phyloP scores from a whole-genome alignment of 805 yeast species.

The Suhomyces kilbournensis region DNA sequence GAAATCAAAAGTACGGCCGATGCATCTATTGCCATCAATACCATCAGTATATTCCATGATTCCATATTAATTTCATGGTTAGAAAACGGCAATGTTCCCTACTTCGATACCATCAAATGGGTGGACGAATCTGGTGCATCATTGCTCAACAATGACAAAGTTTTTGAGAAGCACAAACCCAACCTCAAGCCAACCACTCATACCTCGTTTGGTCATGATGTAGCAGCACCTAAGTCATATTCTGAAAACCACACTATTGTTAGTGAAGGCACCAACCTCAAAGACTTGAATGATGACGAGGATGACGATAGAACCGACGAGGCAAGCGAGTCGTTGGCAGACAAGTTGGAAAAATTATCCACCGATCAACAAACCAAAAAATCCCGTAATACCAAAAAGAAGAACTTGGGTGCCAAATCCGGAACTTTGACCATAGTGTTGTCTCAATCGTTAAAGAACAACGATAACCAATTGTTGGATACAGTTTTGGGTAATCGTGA shows the following conservation, averaged over 20 bases:
- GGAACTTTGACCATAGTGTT: constrained; percentile 74
- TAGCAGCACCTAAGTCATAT: constrained; percentile 53
- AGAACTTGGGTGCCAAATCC: constrained; percentile 51
- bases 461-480: constrained; percentile 83
- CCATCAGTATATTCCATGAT: constrained; percentile 31
- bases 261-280: constrained; percentile 61
- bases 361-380: constrained; percentile 21
- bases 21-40: constrained; percentile 25
- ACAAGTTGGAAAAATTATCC: constrained; percentile 42
- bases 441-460: constrained; percentile 82
- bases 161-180: constrained; percentile 39
- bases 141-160: constrained; percentile 20
- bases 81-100: constrained; percentile 56
- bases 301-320: constrained; percentile 33
- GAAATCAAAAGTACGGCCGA: constrained; percentile 32
- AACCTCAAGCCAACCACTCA: constrained; percentile 39
- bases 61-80: constrained; percentile 54
- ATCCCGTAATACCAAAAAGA: constrained; percentile 28
- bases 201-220: constrained; percentile 47
- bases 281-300: constrained; percentile 46
- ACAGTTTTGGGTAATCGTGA: constrained; percentile 65
- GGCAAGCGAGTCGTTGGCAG: constrained; percentile 50
- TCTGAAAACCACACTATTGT: constrained; percentile 60
- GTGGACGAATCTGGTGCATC: constrained; percentile 26
- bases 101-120: constrained; percentile 57